A percentile compares a stretch with the other conserved stretches of the same genome.
phyloP scores from a whole-genome alignment of 306 rosid species.

The Notholithocarpus densiflorus region DNA sequence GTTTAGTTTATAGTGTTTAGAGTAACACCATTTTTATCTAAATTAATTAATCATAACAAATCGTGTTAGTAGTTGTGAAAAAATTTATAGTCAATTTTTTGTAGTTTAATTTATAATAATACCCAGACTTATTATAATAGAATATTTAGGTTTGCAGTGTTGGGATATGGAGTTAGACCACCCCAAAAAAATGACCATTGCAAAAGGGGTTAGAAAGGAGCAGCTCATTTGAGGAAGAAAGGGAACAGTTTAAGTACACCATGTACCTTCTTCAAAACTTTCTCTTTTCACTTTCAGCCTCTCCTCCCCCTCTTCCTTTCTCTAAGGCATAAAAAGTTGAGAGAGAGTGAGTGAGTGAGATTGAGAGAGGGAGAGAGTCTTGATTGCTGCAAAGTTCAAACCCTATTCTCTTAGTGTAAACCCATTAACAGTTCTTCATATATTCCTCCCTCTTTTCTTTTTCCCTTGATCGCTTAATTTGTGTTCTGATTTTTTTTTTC shows the following conservation, averaged over 20 bases:
- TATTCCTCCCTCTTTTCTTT: slow-evolving; percentile 1
- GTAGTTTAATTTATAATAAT: slow-evolving; percentile 20
- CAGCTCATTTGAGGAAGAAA: slow-evolving; percentile 10
- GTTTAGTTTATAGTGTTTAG: too few relatives aligned
- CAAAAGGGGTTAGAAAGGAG: slow-evolving; percentile 38
- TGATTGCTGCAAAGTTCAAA: slow-evolving; percentile 12
- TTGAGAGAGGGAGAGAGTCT: slow-evolving; percentile 5
- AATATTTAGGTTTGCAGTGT: slow-evolving; percentile 42
- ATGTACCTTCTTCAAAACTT: slow-evolving; percentile 28
- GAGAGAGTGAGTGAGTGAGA: background rate
- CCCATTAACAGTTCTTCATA: slow-evolving; percentile 5
- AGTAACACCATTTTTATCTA: rapidly evolving
- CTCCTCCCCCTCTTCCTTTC: slow-evolving; percentile 14
- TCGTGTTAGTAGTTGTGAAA: too few relatives aligned
- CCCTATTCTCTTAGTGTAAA: slow-evolving; percentile 34
- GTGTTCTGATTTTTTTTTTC: slow-evolving; percentile 11
- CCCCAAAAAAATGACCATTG: slow-evolving; percentile 45
- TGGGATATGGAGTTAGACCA: slow-evolving; percentile 50
- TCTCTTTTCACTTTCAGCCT: slow-evolving; percentile 58
- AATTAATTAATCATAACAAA: too few relatives aligned
- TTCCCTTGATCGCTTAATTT: background rate
- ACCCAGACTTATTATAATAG: slow-evolving; percentile 35
- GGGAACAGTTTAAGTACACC: slow-evolving; percentile 31
- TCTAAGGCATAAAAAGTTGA: slow-evolving; percentile 7
- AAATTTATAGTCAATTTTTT: too few relatives aligned